A percentile compares a stretch with the other conserved stretches of the same genome.
Evolutionary conservation across 139 green algal genomes (phyloP).

Genomic region (Tetradesmus obliquus): DNA sequence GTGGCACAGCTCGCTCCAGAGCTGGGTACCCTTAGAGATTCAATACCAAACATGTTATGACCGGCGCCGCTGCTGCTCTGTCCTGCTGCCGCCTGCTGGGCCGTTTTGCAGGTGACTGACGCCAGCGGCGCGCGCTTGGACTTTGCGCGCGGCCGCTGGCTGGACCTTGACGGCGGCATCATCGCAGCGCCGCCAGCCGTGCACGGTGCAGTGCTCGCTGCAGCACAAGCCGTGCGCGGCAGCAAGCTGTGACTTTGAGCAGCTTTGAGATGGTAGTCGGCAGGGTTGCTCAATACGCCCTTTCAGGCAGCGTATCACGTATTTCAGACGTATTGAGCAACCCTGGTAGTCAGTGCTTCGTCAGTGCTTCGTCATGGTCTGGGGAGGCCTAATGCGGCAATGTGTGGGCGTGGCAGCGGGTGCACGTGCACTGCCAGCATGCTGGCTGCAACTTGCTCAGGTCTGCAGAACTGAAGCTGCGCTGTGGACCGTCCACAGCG

Average conservation of each 20-base stretch:
- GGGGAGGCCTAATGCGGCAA: no score
- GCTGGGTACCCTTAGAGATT: neutral
- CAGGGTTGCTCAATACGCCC: no score
- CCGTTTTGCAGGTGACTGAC: constrained; percentile 62
- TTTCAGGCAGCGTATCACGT: no score
- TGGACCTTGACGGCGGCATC: constrained; percentile 73
- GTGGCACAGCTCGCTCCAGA: neutral
- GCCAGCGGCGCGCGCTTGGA: constrained; percentile 66
- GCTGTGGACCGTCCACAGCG: no score
- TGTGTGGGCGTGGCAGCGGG: no score
- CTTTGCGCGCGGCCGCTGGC: constrained; percentile 73
- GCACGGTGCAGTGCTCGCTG: constrained; percentile 60
- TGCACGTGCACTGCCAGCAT: no score
- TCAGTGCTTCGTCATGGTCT: no score
- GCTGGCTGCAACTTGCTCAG: no score
- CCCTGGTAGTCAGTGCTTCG: no score
- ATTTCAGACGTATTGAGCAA: no score
- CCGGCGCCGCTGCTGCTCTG: neutral
- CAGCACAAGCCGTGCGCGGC: constrained; percentile 39
- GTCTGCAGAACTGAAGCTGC: no score
- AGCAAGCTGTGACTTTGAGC: neutral
- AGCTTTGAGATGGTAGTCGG: no score
- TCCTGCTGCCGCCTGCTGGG: neutral
- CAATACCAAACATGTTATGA: neutral
- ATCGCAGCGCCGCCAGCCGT: constrained; percentile 69